Evolutionary conservation across 371 early-diverging fungal species (phyloP).

Genomic region (Chytridiales sp.): DNA sequence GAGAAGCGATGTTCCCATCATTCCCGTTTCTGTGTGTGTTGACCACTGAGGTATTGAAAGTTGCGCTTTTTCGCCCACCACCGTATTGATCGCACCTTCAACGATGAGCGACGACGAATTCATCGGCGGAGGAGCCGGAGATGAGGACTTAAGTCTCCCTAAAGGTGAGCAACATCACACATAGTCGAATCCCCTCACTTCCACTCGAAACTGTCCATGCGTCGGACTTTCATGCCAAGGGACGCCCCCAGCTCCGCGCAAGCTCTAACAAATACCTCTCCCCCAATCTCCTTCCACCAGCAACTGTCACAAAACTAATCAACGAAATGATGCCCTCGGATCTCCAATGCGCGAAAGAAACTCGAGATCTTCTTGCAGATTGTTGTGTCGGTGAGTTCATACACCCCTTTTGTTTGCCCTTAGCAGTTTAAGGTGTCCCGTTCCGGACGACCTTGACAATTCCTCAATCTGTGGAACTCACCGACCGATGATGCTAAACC

Average conservation of each 20-base stretch:
- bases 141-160: constrained; percentile 55
- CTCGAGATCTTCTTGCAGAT: constrained; percentile 89
- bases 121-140: constrained; percentile 18
- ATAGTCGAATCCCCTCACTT: background rate
- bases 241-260: no score
- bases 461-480: no score
- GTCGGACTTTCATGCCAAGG: background rate
- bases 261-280: background rate
- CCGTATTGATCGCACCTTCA: no score
- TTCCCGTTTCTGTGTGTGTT: no score
- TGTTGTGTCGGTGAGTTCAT: constrained; percentile 81
- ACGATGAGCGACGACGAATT: constrained; percentile 24
- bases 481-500: no score
- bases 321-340: constrained; percentile 91
- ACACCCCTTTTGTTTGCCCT: no score
- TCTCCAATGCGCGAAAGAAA: constrained; percentile 90
- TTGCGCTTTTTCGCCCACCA: no score
- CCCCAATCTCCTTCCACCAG: constrained; percentile 44
- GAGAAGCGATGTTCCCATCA: no score
- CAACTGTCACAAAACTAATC: constrained; percentile 97
- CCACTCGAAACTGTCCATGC: background rate
- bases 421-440: no score
- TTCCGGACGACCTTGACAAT: no score
- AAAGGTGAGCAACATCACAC: constrained; percentile 61
- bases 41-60: no score